Evolutionary conservation across 768 basidiomycete species (phyloP), one percentile per base, ranked within the genome.

Genomic region (Sporobolomyces roseus): DNA sequence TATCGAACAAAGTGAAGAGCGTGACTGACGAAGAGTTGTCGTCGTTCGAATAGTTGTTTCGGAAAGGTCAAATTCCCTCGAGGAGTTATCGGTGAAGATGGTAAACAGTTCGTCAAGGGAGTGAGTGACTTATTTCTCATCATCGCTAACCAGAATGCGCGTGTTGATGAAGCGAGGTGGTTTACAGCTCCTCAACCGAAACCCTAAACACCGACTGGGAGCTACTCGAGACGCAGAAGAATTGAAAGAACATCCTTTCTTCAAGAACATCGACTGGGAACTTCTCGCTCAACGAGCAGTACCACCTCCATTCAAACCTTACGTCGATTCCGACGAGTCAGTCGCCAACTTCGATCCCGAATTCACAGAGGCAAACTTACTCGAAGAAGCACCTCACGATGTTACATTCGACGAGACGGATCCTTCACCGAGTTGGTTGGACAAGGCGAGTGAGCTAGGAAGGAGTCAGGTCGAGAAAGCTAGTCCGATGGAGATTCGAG

Each of bases 281-380:
- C 88, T 90, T 1, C 84, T 99, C 45, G 85, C 87, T 29, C 83
- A 82, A 71, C 93, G 94, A 77, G 89, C 94, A 77, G 86, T 93
- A 51, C 91, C 93, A 0, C 94, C 96, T 5, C 96, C 96, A 2
- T 99, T 98, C 84, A 98, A 97, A 78, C 96, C 96, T 29, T 83
- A 88, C 68, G 96, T 99, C 71, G 93, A 97, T 79, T 94, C 91
- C 23, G 96, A 99, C 81, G 96, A 99, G 80, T 91, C 89, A 21
- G 92, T 91, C n/a, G 87, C 87, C 72, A 97, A 97, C 81, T 99
- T 99, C 77, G 96, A 99, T 78, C 91, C 92, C 33, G 93, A 97
- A 80, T 99, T 99, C 80, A 99, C 96, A 6, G 84, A 86, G 30
- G 88, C 91, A n/a, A 89, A 94, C 77, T 83, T 97, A 46, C 55